These are phyloP conservation scores for Tricholoma hemisulphureum DNA, from an alignment of 768 basidiomycete species.

Conservation along the genomic window DNA sequence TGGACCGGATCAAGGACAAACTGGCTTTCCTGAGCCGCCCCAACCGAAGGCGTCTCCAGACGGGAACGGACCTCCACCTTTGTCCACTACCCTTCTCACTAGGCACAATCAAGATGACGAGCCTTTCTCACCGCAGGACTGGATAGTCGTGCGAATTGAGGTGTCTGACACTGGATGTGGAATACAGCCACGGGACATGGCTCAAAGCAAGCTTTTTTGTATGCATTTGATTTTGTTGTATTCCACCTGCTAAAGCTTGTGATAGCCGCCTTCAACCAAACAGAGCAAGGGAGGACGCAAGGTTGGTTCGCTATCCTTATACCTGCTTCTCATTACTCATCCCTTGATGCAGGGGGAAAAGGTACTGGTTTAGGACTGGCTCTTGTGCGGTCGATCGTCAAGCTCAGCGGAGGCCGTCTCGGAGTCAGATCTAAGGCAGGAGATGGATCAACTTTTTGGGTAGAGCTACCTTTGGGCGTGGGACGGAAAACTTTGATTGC, in stretches of 20 bases:
- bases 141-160: slow-evolving; percentile 82
- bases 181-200: slow-evolving; percentile 57
- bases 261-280: slow-evolving; percentile 73
- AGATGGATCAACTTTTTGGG: slow-evolving; percentile 86
- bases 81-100: slow-evolving; percentile 41
- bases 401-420: slow-evolving; percentile 67
- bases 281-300: slow-evolving; percentile 72
- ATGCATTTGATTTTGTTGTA: slow-evolving; percentile 4
- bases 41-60: slow-evolving; percentile 14
- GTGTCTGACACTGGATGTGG: slow-evolving; percentile 71
- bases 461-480: slow-evolving; percentile 76
- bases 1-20: neutral
- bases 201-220: slow-evolving; percentile 71
- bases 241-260: neutral
- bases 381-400: slow-evolving; percentile 76
- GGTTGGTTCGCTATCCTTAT: slow-evolving; percentile 27
- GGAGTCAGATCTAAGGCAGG: slow-evolving; percentile 64
- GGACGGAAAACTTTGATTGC: slow-evolving; percentile 49
- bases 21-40: slow-evolving; percentile 3
- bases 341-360: slow-evolving; percentile 47
- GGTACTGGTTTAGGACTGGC: slow-evolving; percentile 76
- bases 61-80: slow-evolving; percentile 30
- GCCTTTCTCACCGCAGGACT: slow-evolving; percentile 43
- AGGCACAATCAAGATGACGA: slow-evolving; percentile 51
- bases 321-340: slow-evolving; percentile 2